Base-by-base conservation (phyloP, 257 asterid species). In the Solanum bukasovii region DNA sequence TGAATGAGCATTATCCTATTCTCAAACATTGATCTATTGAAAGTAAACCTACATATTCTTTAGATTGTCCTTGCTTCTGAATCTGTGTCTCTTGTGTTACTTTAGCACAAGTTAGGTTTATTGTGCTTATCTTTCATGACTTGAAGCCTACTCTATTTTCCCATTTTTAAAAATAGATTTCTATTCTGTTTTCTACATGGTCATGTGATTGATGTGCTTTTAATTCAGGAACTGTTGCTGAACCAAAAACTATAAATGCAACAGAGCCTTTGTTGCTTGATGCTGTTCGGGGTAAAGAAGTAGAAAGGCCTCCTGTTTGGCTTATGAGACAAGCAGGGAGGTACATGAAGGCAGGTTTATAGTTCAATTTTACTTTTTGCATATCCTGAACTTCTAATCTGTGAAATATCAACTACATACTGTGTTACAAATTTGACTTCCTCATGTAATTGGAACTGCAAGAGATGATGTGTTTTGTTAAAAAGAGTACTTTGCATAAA, bases 241-340 rank as follows among this genome's bases (percentile, higher is more conserved):
- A 97, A 94, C 98, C 97, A 12, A 95, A 93, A 91, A 68, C 93
- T 90, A 89, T 93, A 49, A 94, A 85, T 91, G 92, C 94, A 10
- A 91, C 98, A 2, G 99, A 97, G 88, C 99, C 99, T 56, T 84
- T 97, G 93, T 88, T 97, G 82, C 98, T 97, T 59, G 88, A 94
- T 82, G 99, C 99, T 74, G 99, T 91, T 38, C 92, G 95, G 74
- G 99, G 99, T 87, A 94, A 95, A 92, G 96, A 94, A 75, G 99
- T 97, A 3, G 98, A 95, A 73, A 95, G 98, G 78, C 99, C 99
- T 84, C 99, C 99, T 9, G 99, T 97, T 92, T 97, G 99, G 99
- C 99, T 97, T 86, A 97, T 97, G 99, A 94, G 99, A 89, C 99
- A 97, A 93, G 99, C 99, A 70, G 99, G 99, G 96, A 96, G 99